Base-by-base conservation (phyloP, 2,329 filamentous ascomycete genomes). In the Niveomyces coronatus region DNA sequence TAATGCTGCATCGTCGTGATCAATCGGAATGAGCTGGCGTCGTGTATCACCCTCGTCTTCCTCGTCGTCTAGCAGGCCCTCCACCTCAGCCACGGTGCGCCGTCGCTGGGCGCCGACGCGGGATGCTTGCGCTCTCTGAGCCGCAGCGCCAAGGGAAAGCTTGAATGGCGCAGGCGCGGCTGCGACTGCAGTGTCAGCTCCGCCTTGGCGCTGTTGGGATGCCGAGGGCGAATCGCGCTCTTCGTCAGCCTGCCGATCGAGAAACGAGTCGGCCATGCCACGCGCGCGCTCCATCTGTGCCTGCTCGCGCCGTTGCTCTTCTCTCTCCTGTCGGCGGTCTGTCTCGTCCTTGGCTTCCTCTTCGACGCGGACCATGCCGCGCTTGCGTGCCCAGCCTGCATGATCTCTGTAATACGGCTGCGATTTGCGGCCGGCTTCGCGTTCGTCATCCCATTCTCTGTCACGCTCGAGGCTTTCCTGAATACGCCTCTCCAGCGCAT, bases 31-130 rank as follows among this genome's bases (percentile, higher is more conserved):
- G 36, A 94, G 78, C 41, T 80, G 82, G 7, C 85, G 76, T 60
- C 81, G 85, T 5, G 75, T 74, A 16, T 73, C 71, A 35, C 70
- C 65, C 35, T 82, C 75, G 45, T 91, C 84, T 54, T 96, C 91
- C 59, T 96, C 91, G 59, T 96, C 88, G 62, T 96, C 91, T 47
- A 98, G 69, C 1, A 98, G 69, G 22, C 86, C 86, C 65, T 96
- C 91, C 39, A 98, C 85, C 55, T 98, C 91, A 40, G 87, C 87
- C 44, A 94, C 81, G 1, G 86, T 94, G 44, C 87, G 82, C 43
- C 85, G 75, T 41, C 74, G 68, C 0, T 74, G 64, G 15, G 24
- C 35, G 11, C 69, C 68, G 1, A 63, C 63, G 28, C 70, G 66
- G 41, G 74, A 72, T 0, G 71, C 71, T 35, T 75, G 71, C 0